Conservation (phyloP, 2,329 filamentous ascomycete genomes). For the Venturia carpophila region DNA sequence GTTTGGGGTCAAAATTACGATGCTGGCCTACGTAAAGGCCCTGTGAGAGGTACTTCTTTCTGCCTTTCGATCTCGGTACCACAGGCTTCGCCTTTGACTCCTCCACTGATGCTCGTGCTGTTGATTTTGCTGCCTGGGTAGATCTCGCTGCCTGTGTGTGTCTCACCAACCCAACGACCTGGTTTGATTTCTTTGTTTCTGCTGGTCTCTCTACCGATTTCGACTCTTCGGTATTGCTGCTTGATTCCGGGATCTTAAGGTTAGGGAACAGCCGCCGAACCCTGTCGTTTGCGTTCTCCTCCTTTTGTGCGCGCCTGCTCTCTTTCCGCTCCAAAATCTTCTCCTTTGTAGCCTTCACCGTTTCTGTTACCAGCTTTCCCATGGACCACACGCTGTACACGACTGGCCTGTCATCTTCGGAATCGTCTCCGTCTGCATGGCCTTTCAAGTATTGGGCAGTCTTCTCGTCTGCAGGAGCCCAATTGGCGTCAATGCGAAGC, state of each 20-base stretch:
- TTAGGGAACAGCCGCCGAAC: constrained; percentile 12
- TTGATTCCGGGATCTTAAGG: background rate
- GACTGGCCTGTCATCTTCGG: background rate
- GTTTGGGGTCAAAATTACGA: constrained; percentile 34
- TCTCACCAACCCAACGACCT: background rate
- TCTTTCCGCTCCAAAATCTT: constrained; percentile 7
- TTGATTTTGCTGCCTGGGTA: constrained; percentile 12
- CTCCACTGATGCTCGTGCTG: constrained; percentile 17
- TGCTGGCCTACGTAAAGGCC: constrained; percentile 84
- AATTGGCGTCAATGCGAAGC: constrained; percentile 28
- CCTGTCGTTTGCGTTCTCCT: constrained; percentile 20
- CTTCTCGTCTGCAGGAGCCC: constrained; percentile 27
- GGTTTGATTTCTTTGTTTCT: constrained; percentile 4
- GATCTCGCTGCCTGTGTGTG: background rate
- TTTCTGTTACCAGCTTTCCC: constrained; percentile 14
- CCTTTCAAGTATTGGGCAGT: constrained; percentile 22
- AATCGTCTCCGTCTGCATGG: constrained; percentile 3
- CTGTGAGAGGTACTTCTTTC: constrained; percentile 72
- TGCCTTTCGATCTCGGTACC: constrained; percentile 22
- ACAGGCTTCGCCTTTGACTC: constrained; percentile 28
- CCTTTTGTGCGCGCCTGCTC: background rate
- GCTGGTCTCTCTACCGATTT: constrained; percentile 2
- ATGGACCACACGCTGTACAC: constrained; percentile 7
- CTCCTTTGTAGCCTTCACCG: constrained; percentile 12
- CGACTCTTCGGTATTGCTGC: background rate